Conservation (phyloP, 1,284 basidiomycete species). For the Coriolopsis trogii region DNA sequence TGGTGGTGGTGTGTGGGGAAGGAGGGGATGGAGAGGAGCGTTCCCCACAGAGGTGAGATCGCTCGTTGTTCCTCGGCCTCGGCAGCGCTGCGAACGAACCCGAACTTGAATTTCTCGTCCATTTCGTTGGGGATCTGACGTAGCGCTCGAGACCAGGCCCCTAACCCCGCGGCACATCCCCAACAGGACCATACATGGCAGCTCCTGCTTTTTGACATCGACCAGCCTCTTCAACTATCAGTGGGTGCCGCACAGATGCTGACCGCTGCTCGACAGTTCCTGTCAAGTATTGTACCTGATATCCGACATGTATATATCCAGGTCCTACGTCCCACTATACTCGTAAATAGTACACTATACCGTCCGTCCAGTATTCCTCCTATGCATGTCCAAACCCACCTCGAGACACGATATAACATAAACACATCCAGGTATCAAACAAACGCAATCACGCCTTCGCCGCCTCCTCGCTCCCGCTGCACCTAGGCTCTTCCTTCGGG, state of each 20-base stretch:
- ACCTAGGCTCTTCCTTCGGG: neutral
- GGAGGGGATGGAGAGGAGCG: conserved; percentile 15
- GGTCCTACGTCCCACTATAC: too few species aligned
- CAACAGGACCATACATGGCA: conserved; percentile 1
- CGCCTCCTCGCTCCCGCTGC: conserved; percentile 8
- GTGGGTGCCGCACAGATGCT: too few species aligned
- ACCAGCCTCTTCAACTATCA: too few species aligned
- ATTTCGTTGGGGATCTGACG: conserved; percentile 26
- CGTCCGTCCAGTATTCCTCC: too few species aligned
- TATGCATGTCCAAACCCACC: too few species aligned
- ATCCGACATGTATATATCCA: too few species aligned
- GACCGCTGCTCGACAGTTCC: too few species aligned
- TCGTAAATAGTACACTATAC: too few species aligned
- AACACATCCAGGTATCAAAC: too few species aligned
- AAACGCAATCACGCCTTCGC: neutral
- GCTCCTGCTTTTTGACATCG: neutral
- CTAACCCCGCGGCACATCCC: conserved; percentile 12
- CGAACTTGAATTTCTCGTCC: conserved; percentile 8
- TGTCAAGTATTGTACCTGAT: too few species aligned
- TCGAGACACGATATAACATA: too few species aligned
- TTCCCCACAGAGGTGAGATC: conserved; percentile 7
- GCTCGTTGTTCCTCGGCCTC: neutral
- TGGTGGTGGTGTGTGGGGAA: conserved; percentile 13
- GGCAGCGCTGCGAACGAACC: neutral
- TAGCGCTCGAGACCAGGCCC: conserved; percentile 8